These are phyloP conservation scores for Kwoniella bestiolae DNA, from an alignment of 768 basidiomycete species.

Conservation along the genomic window DNA sequence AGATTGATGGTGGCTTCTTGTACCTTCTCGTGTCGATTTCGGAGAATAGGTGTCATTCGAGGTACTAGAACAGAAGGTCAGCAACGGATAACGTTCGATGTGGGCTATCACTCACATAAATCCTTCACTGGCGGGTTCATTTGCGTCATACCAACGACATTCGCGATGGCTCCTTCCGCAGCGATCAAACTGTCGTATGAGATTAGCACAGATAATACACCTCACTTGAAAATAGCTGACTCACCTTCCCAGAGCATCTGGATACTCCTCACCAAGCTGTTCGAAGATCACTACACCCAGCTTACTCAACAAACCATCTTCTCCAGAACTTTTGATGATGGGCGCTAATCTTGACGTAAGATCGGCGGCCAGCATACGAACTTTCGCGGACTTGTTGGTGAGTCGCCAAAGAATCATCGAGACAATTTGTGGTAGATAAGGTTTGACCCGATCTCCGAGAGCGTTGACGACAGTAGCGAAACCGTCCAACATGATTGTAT, in stretches of 20 bases:
- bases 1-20: constrained; percentile 99
- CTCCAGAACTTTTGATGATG: constrained; percentile 98
- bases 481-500: constrained; percentile 98
- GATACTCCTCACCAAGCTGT: constrained; percentile 98
- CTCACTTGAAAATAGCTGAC: constrained; percentile 20
- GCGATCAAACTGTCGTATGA: constrained; percentile 85
- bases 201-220: constrained; percentile 23
- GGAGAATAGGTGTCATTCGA: constrained; percentile 99
- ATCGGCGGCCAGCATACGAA: constrained; percentile 99
- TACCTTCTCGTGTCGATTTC: constrained; percentile 98
- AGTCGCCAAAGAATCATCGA: constrained; percentile 98
- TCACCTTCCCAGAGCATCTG: constrained; percentile 85
- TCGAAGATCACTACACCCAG: constrained; percentile 96
- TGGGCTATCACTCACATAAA: constrained; percentile 70
- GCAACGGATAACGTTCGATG: constrained; percentile 15
- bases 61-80: constrained; percentile 71
- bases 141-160: constrained; percentile 99
- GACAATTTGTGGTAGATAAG: constrained; percentile 97
- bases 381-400: constrained; percentile 99
- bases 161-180: constrained; percentile 97
- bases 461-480: constrained; percentile 98
- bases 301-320: constrained; percentile 92
- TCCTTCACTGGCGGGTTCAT: constrained; percentile 99
- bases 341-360: constrained; percentile 92
- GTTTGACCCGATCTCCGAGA: constrained; percentile 91